A percentile compares a stretch with the other conserved stretches of the same genome.
These are phyloP conservation scores for Fusarium aywerte DNA, from an alignment of 2,329 filamentous ascomycete genomes.

Conservation along the genomic window DNA sequence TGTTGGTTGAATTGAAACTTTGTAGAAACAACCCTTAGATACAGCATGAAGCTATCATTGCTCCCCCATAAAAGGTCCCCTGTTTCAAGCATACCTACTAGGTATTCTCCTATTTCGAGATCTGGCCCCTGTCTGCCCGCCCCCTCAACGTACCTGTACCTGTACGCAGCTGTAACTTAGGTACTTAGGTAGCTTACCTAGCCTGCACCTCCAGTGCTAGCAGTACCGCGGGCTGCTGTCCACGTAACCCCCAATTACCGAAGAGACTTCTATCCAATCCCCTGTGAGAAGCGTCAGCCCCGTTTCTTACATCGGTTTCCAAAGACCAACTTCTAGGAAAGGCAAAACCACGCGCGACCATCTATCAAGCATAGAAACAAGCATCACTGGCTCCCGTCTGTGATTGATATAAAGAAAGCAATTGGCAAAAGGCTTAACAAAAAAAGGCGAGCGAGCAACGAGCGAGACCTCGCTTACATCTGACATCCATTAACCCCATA, in stretches of 20 bases:
- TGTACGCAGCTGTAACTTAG: neutral
- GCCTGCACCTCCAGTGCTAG: neutral
- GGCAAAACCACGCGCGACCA: constrained; percentile 2
- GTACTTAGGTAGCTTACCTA: no score
- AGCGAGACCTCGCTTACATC: neutral
- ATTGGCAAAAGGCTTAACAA: neutral
- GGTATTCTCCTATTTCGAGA: constrained; percentile 4
- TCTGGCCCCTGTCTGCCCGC: neutral
- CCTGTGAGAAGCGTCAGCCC: constrained; percentile 17
- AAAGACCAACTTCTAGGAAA: constrained; percentile 14
- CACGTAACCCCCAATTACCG: constrained; percentile 41
- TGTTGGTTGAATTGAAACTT: neutral
- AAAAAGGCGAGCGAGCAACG: neutral
- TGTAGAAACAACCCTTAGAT: neutral
- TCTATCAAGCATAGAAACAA: neutral
- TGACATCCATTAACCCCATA: neutral
- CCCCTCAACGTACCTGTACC: constrained; percentile 2
- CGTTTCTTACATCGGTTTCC: constrained; percentile 36
- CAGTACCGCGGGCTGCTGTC: constrained; percentile 13
- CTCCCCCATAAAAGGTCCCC: neutral
- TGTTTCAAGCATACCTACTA: constrained; percentile 8
- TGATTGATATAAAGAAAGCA: neutral
- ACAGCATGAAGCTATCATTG: neutral
- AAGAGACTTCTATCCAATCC: neutral
- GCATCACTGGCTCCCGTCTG: neutral